Conservation (phyloP, 805 yeast species). For the Teunomyces funiuensis region DNA sequence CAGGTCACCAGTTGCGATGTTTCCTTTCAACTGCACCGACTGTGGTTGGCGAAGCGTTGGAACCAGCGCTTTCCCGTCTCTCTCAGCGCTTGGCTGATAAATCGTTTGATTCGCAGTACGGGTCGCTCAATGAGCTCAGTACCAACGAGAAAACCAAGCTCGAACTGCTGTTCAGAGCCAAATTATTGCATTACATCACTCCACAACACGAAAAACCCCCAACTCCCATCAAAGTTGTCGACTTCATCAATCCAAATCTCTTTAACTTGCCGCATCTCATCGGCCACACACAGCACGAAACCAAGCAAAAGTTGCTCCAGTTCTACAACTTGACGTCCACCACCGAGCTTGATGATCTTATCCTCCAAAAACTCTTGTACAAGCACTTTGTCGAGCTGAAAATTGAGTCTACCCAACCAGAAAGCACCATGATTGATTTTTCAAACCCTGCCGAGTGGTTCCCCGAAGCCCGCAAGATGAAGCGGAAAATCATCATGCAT, state of each 20-base stretch:
- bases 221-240: slow-evolving; percentile 1
- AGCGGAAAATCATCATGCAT: slow-evolving; percentile 82
- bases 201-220: background rate
- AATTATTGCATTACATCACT: background rate
- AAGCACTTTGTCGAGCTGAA: slow-evolving; percentile 19
- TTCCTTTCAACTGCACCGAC: background rate
- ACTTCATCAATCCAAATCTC: slow-evolving; percentile 28
- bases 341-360: slow-evolving; percentile 18
- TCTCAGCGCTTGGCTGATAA: background rate
- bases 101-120: slow-evolving; percentile 2
- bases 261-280: slow-evolving; percentile 14
- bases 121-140: background rate
- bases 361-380: slow-evolving; percentile 25
- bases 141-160: background rate
- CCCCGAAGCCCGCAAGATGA: slow-evolving; percentile 79
- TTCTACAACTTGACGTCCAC: slow-evolving; percentile 17
- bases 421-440: slow-evolving; percentile 21
- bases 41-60: background rate
- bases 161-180: background rate
- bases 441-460: slow-evolving; percentile 59
- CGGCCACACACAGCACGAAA: no score
- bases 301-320: slow-evolving; percentile 16
- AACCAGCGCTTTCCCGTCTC: background rate
- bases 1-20: background rate
- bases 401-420: slow-evolving; percentile 11